These are phyloP conservation scores for Chlorella sp. DNA, from an alignment of 139 green algal genomes.

Conservation along the genomic window DNA sequence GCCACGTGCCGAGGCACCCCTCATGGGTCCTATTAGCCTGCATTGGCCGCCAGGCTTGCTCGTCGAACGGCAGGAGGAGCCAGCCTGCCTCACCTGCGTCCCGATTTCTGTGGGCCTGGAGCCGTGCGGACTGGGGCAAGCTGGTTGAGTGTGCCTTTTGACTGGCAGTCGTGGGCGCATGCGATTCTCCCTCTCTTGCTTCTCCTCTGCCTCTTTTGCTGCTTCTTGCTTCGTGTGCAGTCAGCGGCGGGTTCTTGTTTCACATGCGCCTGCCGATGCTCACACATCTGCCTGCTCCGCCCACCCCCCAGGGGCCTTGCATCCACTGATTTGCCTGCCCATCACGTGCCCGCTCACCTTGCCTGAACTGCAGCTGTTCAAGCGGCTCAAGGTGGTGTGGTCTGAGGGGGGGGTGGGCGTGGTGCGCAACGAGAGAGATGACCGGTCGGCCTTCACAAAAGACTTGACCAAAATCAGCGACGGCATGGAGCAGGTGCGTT, in stretches of 20 bases:
- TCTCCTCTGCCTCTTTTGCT: too few relatives aligned
- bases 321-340: neutral
- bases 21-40: too few relatives aligned
- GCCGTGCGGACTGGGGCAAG: too few relatives aligned
- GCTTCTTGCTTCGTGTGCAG: neutral
- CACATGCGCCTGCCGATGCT: neutral
- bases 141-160: too few relatives aligned
- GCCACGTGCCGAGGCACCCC: too few relatives aligned
- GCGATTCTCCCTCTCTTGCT: too few relatives aligned
- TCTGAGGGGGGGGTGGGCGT: neutral
- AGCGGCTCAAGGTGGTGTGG: conserved; percentile 16
- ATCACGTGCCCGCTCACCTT: neutral
- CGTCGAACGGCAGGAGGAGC: too few relatives aligned
- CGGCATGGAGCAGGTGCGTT: conserved; percentile 8
- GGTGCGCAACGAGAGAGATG: neutral
- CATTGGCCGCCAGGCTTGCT: too few relatives aligned
- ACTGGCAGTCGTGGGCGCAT: neutral
- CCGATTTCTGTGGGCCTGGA: too few relatives aligned
- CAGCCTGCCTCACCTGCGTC: too few relatives aligned
- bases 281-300: too few relatives aligned
- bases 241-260: too few relatives aligned
- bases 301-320: neutral
- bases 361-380: neutral
- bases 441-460: neutral
- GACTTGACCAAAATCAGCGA: neutral